phyloP scores from a whole-genome alignment of 768 basidiomycete genomes.

The Peribolospora baueri region DNA sequence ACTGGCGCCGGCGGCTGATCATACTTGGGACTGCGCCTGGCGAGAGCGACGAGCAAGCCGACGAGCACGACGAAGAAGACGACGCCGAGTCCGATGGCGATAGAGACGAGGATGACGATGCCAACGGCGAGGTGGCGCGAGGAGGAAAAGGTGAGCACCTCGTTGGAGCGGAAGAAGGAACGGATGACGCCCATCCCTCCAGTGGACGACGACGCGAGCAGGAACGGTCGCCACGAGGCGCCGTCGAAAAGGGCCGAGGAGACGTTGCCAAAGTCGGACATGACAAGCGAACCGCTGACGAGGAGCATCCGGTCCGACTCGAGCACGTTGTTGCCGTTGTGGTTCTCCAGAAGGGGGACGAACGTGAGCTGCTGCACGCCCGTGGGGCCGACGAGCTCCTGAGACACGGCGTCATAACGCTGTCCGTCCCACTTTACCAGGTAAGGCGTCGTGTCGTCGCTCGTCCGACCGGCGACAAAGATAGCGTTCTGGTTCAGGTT shows the following conservation, averaged over 20 bases:
- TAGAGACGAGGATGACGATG: slow-evolving; percentile 85
- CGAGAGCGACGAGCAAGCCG: slow-evolving; percentile 71
- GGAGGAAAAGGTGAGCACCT: background rate
- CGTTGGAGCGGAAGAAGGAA: slow-evolving; percentile 57
- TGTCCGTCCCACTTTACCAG: slow-evolving; percentile 62
- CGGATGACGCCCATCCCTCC: slow-evolving; percentile 48
- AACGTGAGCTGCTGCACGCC: slow-evolving; percentile 61
- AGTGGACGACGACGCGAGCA: slow-evolving; percentile 37
- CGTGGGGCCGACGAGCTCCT: slow-evolving; percentile 22
- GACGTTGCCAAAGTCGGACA: slow-evolving; percentile 46
- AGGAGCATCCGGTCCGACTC: slow-evolving; percentile 70
- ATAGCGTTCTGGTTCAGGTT: slow-evolving; percentile 53
- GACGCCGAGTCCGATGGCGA: slow-evolving; percentile 84
- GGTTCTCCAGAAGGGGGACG: slow-evolving; percentile 66
- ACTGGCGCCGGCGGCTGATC: too few relatives aligned
- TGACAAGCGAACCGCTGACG: slow-evolving; percentile 52
- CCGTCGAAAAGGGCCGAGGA: slow-evolving; percentile 80
- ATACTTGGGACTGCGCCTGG: slow-evolving; percentile 27
- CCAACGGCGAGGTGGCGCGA: slow-evolving; percentile 71
- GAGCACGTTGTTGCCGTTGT: slow-evolving; percentile 40
- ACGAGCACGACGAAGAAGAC: slow-evolving; percentile 65
- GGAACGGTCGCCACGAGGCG: slow-evolving; percentile 51
- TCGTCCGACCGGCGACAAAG: slow-evolving; percentile 61
- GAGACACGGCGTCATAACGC: background rate
- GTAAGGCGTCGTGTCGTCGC: slow-evolving; percentile 42